phyloP scores from a whole-genome alignment of 305 asterid genomes.

The Stenogyne calaminthoides region DNA sequence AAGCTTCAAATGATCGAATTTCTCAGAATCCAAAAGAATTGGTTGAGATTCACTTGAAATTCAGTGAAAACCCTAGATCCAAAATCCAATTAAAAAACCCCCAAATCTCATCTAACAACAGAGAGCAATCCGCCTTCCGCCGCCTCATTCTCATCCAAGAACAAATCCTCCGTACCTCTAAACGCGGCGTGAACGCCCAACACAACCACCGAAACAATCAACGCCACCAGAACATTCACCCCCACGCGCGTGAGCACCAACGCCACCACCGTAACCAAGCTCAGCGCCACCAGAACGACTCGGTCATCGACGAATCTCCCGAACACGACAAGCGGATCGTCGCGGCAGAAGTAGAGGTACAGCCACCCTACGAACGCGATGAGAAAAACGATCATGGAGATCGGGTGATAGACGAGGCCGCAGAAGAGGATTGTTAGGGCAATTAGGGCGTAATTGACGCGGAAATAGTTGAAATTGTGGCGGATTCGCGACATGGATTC shows the following conservation, averaged over 20 bases:
- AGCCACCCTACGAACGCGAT: constrained; percentile 59
- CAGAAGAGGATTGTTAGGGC: constrained; percentile 64
- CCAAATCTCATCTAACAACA: constrained; percentile 50
- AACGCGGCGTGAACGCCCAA: constrained; percentile 60
- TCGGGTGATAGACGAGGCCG: constrained; percentile 77
- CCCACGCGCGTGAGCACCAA: constrained; percentile 68
- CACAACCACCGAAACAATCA: constrained; percentile 54
- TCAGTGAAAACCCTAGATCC: neutral
- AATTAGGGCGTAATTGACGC: constrained; percentile 70
- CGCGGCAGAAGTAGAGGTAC: constrained; percentile 59
- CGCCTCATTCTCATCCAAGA: constrained; percentile 77
- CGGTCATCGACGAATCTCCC: constrained; percentile 64
- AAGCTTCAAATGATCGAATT: neutral
- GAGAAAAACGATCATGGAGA: constrained; percentile 76
- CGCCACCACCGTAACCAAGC: constrained; percentile 67
- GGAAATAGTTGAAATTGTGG: constrained; percentile 74
- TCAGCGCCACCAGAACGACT: constrained; percentile 49
- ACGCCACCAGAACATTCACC: constrained; percentile 60
- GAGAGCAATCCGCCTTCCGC: constrained; percentile 79
- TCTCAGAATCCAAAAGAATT: constrained; percentile 8
- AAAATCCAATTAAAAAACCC: neutral
- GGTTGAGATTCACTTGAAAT: neutral
- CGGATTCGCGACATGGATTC: constrained; percentile 73
- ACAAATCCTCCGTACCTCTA: constrained; percentile 74
- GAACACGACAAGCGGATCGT: constrained; percentile 49